Evolutionary conservation across 768 basidiomycete species (phyloP), one percentile per base, ranked within the genome.

Genomic region (Agaricus blazei): DNA sequence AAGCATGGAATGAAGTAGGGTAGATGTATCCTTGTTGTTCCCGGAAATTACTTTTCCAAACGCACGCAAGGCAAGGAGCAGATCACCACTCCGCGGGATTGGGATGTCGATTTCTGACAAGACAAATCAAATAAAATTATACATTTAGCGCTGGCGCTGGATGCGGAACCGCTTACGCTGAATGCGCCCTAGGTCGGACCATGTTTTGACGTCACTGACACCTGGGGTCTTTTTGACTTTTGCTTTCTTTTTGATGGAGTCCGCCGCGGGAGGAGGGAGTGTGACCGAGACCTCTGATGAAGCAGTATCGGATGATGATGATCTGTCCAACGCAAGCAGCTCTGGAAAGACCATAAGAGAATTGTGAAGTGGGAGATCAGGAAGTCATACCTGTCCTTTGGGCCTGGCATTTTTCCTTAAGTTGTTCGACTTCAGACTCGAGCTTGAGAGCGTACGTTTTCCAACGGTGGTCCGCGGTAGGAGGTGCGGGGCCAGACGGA

Each of bases 401-500:
- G 9, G 34, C 43, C 8, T 79, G 77, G 43, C 74, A 72, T 57
- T 72, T 68, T 51, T 64, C 66, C 56, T 73, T 69, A 48, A 83
- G 64, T 6, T 59, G 62, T 8, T 64, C 63, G 36, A 72, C 59
- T 29, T 78, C 68, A 48, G 60, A 67, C 56, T 81, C 79, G 24
- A 81, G 62, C 24, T 65, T 61, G n/a, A 76, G 63, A 1, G 72
- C 79, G 52, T 70, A 71, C 4, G 60, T 67, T 44, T 71, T 72
- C 79, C 79, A 81, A 28, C 61, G 62, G 12, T 58, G 57, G 11
- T 69, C 68, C 19, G 58, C 29, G 41, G 54, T 59, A 46, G 63
- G 58, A 29, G 65, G 56, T 38, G 57, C 43, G 14, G 64, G 55
- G 14, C 38, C 54, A 14, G 65, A 60, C 4, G 68, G 43, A 19